A percentile compares a stretch with the other conserved stretches of the same genome.
phyloP scores from a whole-genome alignment of 345 rosid species.

The Camelina laxa region DNA sequence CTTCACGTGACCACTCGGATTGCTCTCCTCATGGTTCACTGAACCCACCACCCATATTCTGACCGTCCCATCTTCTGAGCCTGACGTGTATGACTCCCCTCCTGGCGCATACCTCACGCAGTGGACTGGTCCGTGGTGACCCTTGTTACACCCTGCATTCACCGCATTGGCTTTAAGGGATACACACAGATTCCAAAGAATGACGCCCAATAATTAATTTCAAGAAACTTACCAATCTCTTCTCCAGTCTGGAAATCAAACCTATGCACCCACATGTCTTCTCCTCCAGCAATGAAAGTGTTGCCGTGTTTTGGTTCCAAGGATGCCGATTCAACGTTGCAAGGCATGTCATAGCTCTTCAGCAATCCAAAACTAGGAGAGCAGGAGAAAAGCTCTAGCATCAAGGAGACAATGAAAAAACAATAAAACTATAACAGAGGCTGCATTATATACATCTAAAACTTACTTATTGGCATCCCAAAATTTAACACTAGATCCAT shows the following conservation, averaged over 20 bases:
- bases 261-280: constrained; percentile 70
- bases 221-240: constrained; percentile 59
- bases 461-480: constrained; percentile 99
- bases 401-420: constrained; percentile 14
- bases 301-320: constrained; percentile 66
- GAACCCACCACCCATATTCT: constrained; percentile 64
- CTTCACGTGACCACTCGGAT: constrained; percentile 49
- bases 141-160: constrained; percentile 90
- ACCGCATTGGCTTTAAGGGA: constrained; percentile 26
- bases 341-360: constrained; percentile 90
- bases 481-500: constrained; percentile 89
- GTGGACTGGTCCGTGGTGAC: constrained; percentile 98
- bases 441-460: neutral
- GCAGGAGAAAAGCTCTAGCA: constrained; percentile 22
- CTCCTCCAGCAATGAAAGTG: constrained; percentile 69
- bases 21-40: constrained; percentile 47
- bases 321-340: constrained; percentile 76
- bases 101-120: constrained; percentile 92
- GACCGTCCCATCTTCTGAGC: constrained; percentile 94
- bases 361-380: constrained; percentile 78
- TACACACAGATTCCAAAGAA: constrained; percentile 16
- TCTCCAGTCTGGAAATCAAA: constrained; percentile 77
- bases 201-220: neutral
- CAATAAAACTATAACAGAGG: neutral
- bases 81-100: constrained; percentile 95